Base-by-base conservation (phyloP, 352 stramenopile genomes). In the Pythium brassicae region DNA sequence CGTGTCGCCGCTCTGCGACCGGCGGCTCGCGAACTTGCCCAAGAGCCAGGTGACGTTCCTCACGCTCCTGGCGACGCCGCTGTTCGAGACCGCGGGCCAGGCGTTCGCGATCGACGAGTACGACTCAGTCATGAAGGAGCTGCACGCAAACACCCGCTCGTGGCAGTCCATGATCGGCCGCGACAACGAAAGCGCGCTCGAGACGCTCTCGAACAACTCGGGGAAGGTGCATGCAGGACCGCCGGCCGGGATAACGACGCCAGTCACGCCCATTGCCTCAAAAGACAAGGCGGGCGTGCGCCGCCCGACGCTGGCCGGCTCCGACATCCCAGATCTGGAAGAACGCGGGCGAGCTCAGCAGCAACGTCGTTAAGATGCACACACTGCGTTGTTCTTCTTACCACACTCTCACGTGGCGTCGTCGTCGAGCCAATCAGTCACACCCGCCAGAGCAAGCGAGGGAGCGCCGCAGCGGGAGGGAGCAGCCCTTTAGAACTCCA, bases 31-130 rank as follows among this genome's bases (percentile, higher is more conserved):
- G 8, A 87, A 89, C 48, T 55, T 89, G 17, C 69, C 76, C 1
- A 73, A 78, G 14, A 89, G 76, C 57, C 78, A 89, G 45, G 71
- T 86, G 1, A 72, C 74, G 14, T 89, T 89, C 57, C 71, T 89
- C 25, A 84, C 74, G 23, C 64, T 89, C 32, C 62, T 89, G 10
- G 78, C 74, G 8, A 76, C 61, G n/a, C 78, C 78, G 26, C 63
- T 89, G 14, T 89, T 86, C 48, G 76, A 84, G 61, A 79, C 72
- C 10, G 72, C 72, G 0, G 72, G 76, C 5, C 76, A 85, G 34
- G 76, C 71, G 19, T 78, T 90, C 46, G 66, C 71, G 11, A 84
- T 87, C 42, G 73, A 87, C 25, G 72, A 86, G 47, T 86, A 87
- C 49, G 63, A 74, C 34, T 50, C 47, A 1, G 66, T 87, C n/a